A percentile compares a stretch with the other conserved stretches of the same genome.
These are phyloP conservation scores for Myxozyma geophila DNA, from an alignment of 805 yeast genomes.

Conservation along the genomic window DNA sequence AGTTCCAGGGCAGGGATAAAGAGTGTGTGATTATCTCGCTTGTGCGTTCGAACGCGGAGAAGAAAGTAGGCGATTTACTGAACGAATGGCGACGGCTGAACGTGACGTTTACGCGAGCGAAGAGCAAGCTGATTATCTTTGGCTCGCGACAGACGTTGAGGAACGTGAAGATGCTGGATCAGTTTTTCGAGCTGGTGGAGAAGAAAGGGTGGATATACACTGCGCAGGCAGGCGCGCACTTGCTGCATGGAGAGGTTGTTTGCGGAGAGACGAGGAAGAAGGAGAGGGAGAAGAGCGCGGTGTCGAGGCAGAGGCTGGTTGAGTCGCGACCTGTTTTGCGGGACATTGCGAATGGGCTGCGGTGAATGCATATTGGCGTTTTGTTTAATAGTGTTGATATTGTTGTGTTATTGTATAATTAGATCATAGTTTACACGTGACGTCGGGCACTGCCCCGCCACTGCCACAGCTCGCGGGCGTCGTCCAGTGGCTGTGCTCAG, in stretches of 20 bases:
- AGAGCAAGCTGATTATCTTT: constrained; percentile 76
- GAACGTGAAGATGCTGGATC: constrained; percentile 56
- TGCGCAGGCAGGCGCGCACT: constrained; percentile 48
- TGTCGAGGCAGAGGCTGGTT: neutral
- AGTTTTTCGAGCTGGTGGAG: constrained; percentile 63
- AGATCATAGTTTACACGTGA: too few relatives aligned
- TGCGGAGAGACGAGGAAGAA: neutral
- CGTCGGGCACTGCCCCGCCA: constrained; percentile 5
- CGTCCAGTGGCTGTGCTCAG: constrained; percentile 3
- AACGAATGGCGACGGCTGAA: constrained; percentile 91
- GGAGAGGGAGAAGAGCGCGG: neutral
- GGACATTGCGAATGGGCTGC: constrained; percentile 22
- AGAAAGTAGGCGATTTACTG: constrained; percentile 73
- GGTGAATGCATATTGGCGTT: neutral
- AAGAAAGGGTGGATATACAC: constrained; percentile 66
- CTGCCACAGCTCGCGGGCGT: constrained; percentile 7
- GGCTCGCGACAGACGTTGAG: constrained; percentile 74
- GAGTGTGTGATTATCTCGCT: constrained; percentile 87
- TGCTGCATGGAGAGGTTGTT: constrained; percentile 11
- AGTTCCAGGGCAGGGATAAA: constrained; percentile 94
- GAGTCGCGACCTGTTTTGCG: constrained; percentile 25
- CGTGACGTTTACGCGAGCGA: constrained; percentile 92
- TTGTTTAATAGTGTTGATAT: neutral
- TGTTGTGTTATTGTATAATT: too few relatives aligned
- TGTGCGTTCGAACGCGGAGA: constrained; percentile 75